Evolutionary conservation across 1,284 basidiomycete species (phyloP).

Genomic region (Apiotrichum domesticum): DNA sequence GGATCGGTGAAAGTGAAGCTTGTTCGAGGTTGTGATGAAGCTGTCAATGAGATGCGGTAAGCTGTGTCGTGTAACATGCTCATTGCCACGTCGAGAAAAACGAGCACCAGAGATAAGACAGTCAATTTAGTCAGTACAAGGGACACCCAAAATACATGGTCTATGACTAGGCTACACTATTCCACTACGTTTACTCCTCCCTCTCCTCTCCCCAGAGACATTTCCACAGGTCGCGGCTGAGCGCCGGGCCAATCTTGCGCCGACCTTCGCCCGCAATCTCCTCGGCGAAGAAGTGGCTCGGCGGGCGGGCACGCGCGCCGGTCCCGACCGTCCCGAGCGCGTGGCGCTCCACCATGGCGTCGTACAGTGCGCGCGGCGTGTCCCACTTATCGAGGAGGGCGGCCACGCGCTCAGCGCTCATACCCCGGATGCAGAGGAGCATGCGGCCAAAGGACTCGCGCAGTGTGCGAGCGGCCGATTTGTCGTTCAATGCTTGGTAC

Average conservation of each 20-base stretch:
- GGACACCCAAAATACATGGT: too few species aligned
- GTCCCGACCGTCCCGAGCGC: slow-evolving; percentile 8
- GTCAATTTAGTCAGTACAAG: too few species aligned
- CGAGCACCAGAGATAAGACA: too few species aligned
- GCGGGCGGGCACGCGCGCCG: slow-evolving; percentile 14
- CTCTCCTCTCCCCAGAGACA: slow-evolving; percentile 3
- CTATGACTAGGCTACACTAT: too few species aligned
- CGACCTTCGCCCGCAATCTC: slow-evolving; percentile 41
- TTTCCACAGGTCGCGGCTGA: slow-evolving; percentile 38
- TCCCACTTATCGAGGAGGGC: slow-evolving; percentile 50
- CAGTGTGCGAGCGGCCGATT: slow-evolving; percentile 49
- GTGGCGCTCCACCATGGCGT: slow-evolving; percentile 34
- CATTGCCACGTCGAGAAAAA: too few species aligned
- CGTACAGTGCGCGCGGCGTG: slow-evolving; percentile 48
- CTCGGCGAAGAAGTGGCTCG: slow-evolving; percentile 42
- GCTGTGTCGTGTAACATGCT: too few species aligned
- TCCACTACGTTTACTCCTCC: too few species aligned
- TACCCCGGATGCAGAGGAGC: slow-evolving; percentile 52
- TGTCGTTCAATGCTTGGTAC: slow-evolving; percentile 52
- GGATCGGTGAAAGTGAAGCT: too few species aligned
- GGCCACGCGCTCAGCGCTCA: slow-evolving; percentile 52
- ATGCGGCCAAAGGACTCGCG: slow-evolving; percentile 52
- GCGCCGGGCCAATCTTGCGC: slow-evolving; percentile 47
- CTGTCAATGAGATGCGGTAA: too few species aligned
- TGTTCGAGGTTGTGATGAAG: too few species aligned